Conservation (phyloP, 768 basidiomycete genomes). For the Termitomyces bulborhizus region DNA sequence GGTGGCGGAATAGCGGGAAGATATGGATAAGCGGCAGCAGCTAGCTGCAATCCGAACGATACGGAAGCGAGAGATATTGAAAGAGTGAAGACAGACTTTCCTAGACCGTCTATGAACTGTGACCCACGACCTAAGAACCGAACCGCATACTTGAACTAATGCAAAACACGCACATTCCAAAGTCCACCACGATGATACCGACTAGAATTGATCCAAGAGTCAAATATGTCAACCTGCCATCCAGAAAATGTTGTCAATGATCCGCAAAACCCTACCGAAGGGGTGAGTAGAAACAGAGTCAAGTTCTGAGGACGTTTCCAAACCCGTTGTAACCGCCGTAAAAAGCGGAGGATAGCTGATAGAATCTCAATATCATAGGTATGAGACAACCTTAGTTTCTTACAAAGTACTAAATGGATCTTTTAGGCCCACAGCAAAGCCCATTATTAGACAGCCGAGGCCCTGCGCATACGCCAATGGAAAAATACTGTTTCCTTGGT, state of each 20-base stretch:
- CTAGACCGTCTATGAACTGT: slow-evolving; percentile 85
- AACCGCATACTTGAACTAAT: neutral
- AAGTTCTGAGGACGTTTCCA: slow-evolving; percentile 7
- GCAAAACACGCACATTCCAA: slow-evolving; percentile 50
- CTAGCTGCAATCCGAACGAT: slow-evolving; percentile 64
- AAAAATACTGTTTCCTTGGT: slow-evolving; percentile 73
- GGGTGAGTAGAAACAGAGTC: neutral
- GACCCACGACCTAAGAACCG: neutral
- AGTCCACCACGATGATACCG: slow-evolving; percentile 56
- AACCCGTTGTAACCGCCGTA: slow-evolving; percentile 83
- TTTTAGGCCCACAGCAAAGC: slow-evolving; percentile 64
- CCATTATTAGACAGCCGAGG: slow-evolving; percentile 90
- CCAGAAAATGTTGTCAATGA: slow-evolving; percentile 95
- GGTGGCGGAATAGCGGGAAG: slow-evolving; percentile 39
- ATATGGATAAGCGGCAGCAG: slow-evolving; percentile 31
- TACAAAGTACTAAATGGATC: slow-evolving; percentile 72
- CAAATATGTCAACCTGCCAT: slow-evolving; percentile 88
- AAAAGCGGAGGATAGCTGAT: slow-evolving; percentile 85
- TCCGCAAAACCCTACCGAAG: slow-evolving; percentile 81
- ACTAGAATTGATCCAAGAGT: slow-evolving; percentile 72
- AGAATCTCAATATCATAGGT: slow-evolving; percentile 1
- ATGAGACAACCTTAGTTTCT: slow-evolving; percentile 20
- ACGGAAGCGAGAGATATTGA: slow-evolving; percentile 73
- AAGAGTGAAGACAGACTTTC: slow-evolving; percentile 74
- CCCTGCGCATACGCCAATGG: slow-evolving; percentile 82